A percentile compares a stretch with the other conserved stretches of the same genome.
phyloP scores from a whole-genome alignment of 441 rosid species.

The Gossypium gossypioides region DNA sequence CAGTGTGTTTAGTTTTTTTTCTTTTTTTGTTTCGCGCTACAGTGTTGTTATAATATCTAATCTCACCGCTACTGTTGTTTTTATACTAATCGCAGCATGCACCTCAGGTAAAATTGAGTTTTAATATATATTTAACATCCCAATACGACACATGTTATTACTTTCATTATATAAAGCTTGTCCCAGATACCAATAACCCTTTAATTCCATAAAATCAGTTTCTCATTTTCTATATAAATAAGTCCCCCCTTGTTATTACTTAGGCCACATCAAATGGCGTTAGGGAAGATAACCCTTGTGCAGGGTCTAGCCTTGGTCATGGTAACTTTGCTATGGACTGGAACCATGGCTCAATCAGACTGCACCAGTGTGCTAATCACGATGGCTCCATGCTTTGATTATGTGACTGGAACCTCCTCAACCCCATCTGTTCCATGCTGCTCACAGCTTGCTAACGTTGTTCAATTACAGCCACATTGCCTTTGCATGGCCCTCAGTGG shows the following conservation, averaged over 20 bases:
- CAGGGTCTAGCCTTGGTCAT: conserved; percentile 15
- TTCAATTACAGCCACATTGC: conserved; percentile 33
- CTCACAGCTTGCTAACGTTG: conserved; percentile 33
- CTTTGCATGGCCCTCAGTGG: conserved; percentile 36
- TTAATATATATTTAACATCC: not conserved
- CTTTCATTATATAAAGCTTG: too few relatives aligned
- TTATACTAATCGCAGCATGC: not conserved
- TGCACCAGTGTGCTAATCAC: conserved; percentile 24
- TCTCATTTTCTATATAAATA: conserved; percentile 10
- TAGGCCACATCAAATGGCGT: conserved; percentile 15
- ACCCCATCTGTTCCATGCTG: conserved; percentile 43
- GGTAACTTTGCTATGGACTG: conserved; percentile 12
- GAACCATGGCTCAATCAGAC: conserved; percentile 27
- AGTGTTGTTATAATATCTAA: too few relatives aligned
- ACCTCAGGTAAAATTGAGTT: not conserved
- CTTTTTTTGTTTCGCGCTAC: too few relatives aligned
- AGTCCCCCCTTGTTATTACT: not conserved
- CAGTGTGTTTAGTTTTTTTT: too few relatives aligned
- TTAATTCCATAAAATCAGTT: not conserved
- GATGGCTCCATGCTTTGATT: conserved; percentile 36
- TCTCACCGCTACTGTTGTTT: too few relatives aligned
- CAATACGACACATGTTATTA: too few relatives aligned
- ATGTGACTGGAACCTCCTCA: conserved; percentile 36
- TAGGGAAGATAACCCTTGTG: conserved; percentile 9
- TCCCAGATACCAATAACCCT: too few relatives aligned